A percentile compares a stretch with the other conserved stretches of the same genome.
Conservation (phyloP, 2,329 filamentous ascomycete genomes). For the Didymella pinodella region DNA sequence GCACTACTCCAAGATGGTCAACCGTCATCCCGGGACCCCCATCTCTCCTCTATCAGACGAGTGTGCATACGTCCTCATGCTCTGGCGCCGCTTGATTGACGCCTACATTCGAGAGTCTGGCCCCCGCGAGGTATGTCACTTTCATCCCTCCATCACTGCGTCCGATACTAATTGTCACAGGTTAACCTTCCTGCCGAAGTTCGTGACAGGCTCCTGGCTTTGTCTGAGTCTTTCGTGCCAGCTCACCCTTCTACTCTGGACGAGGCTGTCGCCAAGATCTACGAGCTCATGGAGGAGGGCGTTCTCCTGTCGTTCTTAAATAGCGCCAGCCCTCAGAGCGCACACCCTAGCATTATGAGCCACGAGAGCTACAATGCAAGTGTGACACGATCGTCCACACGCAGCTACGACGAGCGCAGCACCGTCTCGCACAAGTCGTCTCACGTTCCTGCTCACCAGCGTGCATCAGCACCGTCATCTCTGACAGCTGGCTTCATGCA, state of each 20-base stretch:
- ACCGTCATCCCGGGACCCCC: constrained; percentile 56
- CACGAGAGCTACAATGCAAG: constrained; percentile 54
- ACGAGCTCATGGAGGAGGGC: constrained; percentile 97
- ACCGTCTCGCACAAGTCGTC: constrained; percentile 42
- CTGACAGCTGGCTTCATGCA: constrained; percentile 50
- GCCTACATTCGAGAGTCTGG: constrained; percentile 73
- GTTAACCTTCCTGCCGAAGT: constrained; percentile 84
- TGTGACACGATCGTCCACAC: constrained; percentile 49
- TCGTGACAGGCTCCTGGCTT: constrained; percentile 77
- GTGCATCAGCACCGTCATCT: constrained; percentile 52
- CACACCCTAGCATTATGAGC: constrained; percentile 49
- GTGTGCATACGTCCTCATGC: constrained; percentile 73
- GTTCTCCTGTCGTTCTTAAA: constrained; percentile 93
- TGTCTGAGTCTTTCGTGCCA: constrained; percentile 68
- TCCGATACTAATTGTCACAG: constrained; percentile 36
- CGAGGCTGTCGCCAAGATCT: constrained; percentile 84
- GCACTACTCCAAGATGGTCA: constrained; percentile 67
- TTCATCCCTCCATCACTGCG: background rate
- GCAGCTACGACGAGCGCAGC: constrained; percentile 53
- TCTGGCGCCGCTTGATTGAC: constrained; percentile 88
- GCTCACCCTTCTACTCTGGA: constrained; percentile 79
- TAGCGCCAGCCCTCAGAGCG: constrained; percentile 61
- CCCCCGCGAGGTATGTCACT: constrained; percentile 44
- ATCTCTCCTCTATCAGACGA: constrained; percentile 64
- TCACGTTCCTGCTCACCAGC: constrained; percentile 44